Evolutionary conservation across 2,329 filamentous ascomycete species (phyloP).

Genomic region (Shiraia sp.): DNA sequence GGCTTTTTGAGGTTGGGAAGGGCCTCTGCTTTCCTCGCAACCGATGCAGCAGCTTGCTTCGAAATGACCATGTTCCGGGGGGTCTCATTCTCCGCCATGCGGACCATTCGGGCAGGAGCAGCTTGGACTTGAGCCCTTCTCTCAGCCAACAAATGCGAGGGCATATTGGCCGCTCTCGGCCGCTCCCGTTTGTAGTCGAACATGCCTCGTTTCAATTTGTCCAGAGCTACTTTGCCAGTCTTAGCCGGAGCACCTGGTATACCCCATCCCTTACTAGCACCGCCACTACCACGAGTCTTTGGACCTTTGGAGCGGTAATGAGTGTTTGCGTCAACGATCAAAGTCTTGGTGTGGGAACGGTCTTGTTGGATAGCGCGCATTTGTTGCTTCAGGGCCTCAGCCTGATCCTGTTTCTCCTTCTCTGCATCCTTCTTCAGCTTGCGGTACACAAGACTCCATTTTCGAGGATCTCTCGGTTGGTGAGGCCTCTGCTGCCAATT

Average conservation of each 20-base stretch:
- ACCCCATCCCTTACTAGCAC: conserved; percentile 24
- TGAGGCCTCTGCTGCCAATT: conserved; percentile 66
- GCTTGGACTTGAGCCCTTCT: conserved; percentile 25
- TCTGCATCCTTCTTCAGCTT: conserved; percentile 49
- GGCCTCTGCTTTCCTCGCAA: conserved; percentile 11
- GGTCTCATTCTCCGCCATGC: conserved; percentile 33
- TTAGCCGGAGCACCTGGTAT: conserved; percentile 33
- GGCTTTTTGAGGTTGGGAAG: conserved; percentile 13
- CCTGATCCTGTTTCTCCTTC: conserved; percentile 36
- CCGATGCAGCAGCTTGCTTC: conserved; percentile 29
- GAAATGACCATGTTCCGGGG: conserved; percentile 30
- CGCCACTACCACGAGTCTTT: conserved; percentile 19
- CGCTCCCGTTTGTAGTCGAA: conserved; percentile 39
- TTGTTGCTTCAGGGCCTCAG: conserved; percentile 35
- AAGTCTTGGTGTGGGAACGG: conserved; percentile 34
- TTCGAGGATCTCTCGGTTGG: conserved; percentile 64
- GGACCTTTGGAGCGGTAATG: conserved; percentile 26
- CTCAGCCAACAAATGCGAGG: conserved; percentile 32
- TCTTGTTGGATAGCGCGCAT: conserved; percentile 39
- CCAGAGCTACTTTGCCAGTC: conserved; percentile 41
- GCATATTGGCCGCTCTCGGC: conserved; percentile 33
- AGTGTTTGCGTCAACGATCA: conserved; percentile 32
- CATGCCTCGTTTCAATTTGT: conserved; percentile 39
- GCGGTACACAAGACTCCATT: conserved; percentile 78
- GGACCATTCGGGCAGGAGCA: conserved; percentile 36